Conservation (phyloP, 345 rosid genomes). For the Brassica juncea region DNA sequence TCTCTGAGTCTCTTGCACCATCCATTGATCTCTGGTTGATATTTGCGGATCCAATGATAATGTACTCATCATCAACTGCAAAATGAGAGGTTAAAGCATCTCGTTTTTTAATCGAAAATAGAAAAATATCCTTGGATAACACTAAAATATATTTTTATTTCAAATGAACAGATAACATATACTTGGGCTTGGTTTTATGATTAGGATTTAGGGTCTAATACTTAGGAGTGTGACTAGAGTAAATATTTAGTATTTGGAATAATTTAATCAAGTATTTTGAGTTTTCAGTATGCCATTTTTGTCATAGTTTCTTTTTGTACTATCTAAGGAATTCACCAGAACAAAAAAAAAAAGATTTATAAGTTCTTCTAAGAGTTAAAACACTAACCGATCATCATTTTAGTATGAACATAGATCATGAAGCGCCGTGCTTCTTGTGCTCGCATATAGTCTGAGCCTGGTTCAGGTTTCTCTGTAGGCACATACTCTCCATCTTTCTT, state of each 20-base stretch:
- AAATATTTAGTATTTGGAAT: not conserved
- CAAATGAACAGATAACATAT: not conserved
- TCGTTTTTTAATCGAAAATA: not conserved
- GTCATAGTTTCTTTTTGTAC: not conserved
- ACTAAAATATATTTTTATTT: not conserved
- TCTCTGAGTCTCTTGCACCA: constrained; percentile 97
- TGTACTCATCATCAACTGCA: constrained; percentile 98
- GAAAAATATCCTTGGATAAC: not conserved
- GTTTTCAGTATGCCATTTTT: not conserved
- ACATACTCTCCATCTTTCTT: constrained; percentile 87
- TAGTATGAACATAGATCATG: constrained; percentile 96
- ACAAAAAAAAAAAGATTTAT: not conserved
- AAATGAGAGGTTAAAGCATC: not conserved
- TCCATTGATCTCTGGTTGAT: constrained; percentile 99
- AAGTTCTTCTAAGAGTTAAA: not conserved
- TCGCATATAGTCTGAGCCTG: constrained; percentile 74
- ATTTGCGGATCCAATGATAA: constrained; percentile 92
- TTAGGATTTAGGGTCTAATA: not conserved
- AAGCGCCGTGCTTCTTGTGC: constrained; percentile 97
- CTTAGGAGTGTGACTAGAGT: not conserved
- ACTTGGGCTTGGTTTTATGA: not conserved
- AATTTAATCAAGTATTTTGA: not conserved
- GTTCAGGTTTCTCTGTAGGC: constrained; percentile 81
- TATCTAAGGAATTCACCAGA: not conserved
- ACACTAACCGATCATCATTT: constrained; percentile 94